These are phyloP conservation scores for Cryptococcus floricola DNA, from an alignment of 1,284 basidiomycete genomes.

Conservation along the genomic window DNA sequence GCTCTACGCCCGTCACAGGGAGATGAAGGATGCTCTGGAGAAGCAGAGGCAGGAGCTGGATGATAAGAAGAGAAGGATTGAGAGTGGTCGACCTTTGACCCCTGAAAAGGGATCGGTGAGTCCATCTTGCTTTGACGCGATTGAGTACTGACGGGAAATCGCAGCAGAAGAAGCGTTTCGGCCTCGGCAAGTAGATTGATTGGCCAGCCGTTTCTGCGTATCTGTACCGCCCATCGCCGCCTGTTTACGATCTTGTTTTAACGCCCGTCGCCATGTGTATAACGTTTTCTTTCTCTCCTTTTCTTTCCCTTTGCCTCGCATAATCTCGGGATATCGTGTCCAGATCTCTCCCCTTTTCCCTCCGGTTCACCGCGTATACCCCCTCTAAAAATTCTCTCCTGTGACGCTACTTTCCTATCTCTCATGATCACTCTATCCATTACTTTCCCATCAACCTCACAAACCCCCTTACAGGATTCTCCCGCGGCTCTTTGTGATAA, in stretches of 20 bases:
- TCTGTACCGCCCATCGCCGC: neutral
- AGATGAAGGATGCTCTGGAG: slow-evolving; percentile 98
- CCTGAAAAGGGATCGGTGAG: slow-evolving; percentile 71
- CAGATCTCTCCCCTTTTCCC: neutral
- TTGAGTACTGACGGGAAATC: neutral
- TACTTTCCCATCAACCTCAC: neutral
- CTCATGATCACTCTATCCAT: neutral
- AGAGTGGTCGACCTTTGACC: slow-evolving; percentile 87
- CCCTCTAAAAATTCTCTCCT: neutral
- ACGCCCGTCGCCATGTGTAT: slow-evolving; percentile 4
- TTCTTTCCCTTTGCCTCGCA: neutral
- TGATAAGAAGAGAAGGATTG: slow-evolving; percentile 96
- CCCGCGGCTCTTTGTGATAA: neutral
- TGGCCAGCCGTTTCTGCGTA: neutral
- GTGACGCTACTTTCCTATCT: neutral
- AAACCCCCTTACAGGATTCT: neutral
- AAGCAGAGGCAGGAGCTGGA: slow-evolving; percentile 93
- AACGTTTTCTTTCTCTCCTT: neutral
- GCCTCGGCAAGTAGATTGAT: slow-evolving; percentile 39
- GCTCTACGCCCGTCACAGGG: slow-evolving; percentile 91
- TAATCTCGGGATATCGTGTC: neutral
- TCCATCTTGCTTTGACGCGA: neutral
- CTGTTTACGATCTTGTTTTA: slow-evolving; percentile 4
- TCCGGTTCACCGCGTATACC: neutral
- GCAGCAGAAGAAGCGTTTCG: slow-evolving; percentile 43